Evolutionary conservation across 768 basidiomycete genomes (phyloP), one percentile per base, ranked within the genome.

Genomic region (Tricholoma saponaceum): DNA sequence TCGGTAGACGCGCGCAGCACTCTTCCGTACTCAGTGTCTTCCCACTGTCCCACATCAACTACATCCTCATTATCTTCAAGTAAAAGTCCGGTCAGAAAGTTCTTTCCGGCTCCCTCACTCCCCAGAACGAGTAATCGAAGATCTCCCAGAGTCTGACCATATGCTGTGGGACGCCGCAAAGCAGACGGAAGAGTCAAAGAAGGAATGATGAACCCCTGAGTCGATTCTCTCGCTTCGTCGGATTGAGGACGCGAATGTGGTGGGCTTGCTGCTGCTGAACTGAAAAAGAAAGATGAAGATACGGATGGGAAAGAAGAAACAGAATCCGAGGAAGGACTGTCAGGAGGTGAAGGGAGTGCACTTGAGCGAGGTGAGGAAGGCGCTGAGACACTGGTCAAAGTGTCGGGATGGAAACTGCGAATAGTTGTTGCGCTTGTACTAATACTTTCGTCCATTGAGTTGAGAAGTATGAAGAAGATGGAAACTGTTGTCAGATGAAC

Each of bases 251-350:
- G 78, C 0, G 75, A 71, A 50, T 82, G 84, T 0, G 81, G 83
- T 2, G 84, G 87, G 60, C 85, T 87, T 0, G 82, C 83, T 12
- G 85, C 85, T 0, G 81, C 84, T 9, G 87, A 89, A 30, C 86
- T 88, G 74, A 88, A 89, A 73, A 90, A 87, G 77, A 89, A 89
- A 0, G 86, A 87, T 1, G 86, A 88, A 16, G 84, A 81, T 12
- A 88, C 83, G 1, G 86, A 88, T 1, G 88, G 88, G 3, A 89
- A 74, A 5, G 88, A 89, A 1, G 88, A 89, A 39, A 84, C 72
- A 1, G 85, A 86, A 51, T 77, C 83, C 8, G 82, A 76, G 41
- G 81, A 77, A 0, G 79, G 87, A 64, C 86, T 87, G 64, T 82
- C 79, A 41, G 85, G 81, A 10, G 83, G 80, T 7, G 86, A 86